Evolutionary conservation across 495 filamentous ascomycete genomes (phyloP).

Genomic region (Podospora pseudopauciseta): DNA sequence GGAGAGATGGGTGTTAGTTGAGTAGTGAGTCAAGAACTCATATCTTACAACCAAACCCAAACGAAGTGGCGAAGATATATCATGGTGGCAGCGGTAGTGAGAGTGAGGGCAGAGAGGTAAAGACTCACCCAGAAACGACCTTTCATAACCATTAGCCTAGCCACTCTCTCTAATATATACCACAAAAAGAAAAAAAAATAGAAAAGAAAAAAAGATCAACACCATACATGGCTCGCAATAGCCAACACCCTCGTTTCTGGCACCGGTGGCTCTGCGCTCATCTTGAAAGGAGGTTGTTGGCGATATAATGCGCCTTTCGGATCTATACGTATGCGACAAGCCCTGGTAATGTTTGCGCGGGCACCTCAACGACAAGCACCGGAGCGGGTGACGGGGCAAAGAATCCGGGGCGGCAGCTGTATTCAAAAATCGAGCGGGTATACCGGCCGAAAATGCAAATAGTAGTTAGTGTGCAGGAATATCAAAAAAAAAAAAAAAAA

Average conservation of each 20-base stretch:
- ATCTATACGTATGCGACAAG: background rate
- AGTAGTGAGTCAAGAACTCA: background rate
- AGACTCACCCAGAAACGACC: conserved; percentile 75
- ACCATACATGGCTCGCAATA: conserved; percentile 92
- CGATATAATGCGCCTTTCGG: background rate
- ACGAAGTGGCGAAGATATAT: background rate
- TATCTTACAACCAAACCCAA: too few relatives aligned
- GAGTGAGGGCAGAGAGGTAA: background rate
- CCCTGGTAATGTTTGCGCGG: background rate
- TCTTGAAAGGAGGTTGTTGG: conserved; percentile 14
- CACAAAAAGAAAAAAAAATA: conserved; percentile 14
- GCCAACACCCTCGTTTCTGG: conserved; percentile 88
- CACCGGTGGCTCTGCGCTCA: conserved; percentile 51
- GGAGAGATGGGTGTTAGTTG: background rate
- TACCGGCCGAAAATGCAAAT: too few relatives aligned
- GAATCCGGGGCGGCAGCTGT: too few relatives aligned
- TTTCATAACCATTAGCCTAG: conserved; percentile 39
- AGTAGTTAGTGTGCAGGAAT: too few relatives aligned
- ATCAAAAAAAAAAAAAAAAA: too few relatives aligned
- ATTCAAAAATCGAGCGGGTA: background rate
- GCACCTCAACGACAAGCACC: background rate
- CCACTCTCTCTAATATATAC: background rate
- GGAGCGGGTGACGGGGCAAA: background rate
- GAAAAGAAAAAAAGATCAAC: conserved; percentile 10
- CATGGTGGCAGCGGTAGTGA: background rate